Conservation (phyloP, 148 eudicot species). For the Amaranthus hypochondriacus region DNA sequence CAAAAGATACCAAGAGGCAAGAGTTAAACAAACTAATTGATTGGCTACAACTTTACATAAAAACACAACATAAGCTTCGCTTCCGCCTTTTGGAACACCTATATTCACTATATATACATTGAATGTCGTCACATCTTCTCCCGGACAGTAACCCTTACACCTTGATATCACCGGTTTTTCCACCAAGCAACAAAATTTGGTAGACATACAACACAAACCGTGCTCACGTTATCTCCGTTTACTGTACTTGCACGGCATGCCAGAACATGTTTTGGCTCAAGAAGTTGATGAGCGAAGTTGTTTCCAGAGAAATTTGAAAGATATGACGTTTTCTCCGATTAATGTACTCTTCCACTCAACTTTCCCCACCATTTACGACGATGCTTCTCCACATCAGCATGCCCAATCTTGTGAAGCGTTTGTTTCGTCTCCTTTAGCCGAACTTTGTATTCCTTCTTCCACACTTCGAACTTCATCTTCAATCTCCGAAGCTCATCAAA, state of each 20-base stretch:
- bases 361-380: constrained; percentile 76
- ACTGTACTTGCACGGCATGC: constrained; percentile 6
- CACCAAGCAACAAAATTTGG: constrained; percentile 25
- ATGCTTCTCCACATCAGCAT: constrained; percentile 42
- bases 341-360: constrained; percentile 34
- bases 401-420: constrained; percentile 41
- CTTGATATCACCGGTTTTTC: constrained; percentile 1
- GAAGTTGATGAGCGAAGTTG: constrained; percentile 15
- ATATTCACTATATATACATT: constrained; percentile 7
- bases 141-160: neutral
- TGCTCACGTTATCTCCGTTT: constrained; percentile 1
- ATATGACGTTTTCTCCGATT: neutral
- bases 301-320: neutral
- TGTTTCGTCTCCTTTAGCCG: constrained; percentile 62
- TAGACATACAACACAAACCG: constrained; percentile 11
- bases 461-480: constrained; percentile 58
- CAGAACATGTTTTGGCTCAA: constrained; percentile 18
- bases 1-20: neutral
- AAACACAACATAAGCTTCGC: constrained; percentile 1
- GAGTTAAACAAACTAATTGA: constrained; percentile 6
- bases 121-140: neutral
- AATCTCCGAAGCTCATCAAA: constrained; percentile 62
- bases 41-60: constrained; percentile 17
- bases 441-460: constrained; percentile 77
- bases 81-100: constrained; percentile 1